Conservation (phyloP, 1,139 yeast genomes). For the Kodamaea anthophila region DNA sequence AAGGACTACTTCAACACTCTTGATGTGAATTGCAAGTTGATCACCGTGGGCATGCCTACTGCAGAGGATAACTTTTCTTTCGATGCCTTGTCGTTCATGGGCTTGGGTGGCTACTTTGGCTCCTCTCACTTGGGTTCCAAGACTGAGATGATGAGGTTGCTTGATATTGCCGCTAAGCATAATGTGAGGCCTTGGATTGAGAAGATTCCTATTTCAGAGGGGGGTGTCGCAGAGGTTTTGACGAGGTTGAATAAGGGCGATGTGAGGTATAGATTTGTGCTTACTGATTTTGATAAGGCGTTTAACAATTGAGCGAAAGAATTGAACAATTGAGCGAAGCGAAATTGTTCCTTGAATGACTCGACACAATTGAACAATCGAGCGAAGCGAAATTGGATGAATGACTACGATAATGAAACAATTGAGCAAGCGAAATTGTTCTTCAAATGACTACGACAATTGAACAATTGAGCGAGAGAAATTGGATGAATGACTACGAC, state of each 20-base stretch:
- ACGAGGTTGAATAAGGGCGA: conserved; percentile 23
- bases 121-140: conserved; percentile 34
- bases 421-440: no score
- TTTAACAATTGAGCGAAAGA: conserved; percentile 3
- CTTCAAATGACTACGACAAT: no score
- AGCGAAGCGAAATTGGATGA: no score
- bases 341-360: no score
- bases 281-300: conserved; percentile 11
- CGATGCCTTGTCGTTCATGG: conserved; percentile 24
- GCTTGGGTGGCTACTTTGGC: conserved; percentile 26
- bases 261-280: conserved; percentile 17
- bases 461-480: no score
- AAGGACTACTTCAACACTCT: conserved; percentile 26
- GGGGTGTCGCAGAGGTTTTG: conserved; percentile 24
- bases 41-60: conserved; percentile 49
- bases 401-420: no score
- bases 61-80: conserved; percentile 18
- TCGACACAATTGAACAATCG: no score
- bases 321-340: conserved; percentile 1
- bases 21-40: conserved; percentile 41
- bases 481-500: no score
- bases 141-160: conserved; percentile 32
- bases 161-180: conserved; percentile 34
- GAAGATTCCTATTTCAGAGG: conserved; percentile 32
- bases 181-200: conserved; percentile 39